These are phyloP conservation scores for Lasiodiplodia hormozganensis DNA, from an alignment of 2,329 filamentous ascomycete genomes.

Conservation along the genomic window DNA sequence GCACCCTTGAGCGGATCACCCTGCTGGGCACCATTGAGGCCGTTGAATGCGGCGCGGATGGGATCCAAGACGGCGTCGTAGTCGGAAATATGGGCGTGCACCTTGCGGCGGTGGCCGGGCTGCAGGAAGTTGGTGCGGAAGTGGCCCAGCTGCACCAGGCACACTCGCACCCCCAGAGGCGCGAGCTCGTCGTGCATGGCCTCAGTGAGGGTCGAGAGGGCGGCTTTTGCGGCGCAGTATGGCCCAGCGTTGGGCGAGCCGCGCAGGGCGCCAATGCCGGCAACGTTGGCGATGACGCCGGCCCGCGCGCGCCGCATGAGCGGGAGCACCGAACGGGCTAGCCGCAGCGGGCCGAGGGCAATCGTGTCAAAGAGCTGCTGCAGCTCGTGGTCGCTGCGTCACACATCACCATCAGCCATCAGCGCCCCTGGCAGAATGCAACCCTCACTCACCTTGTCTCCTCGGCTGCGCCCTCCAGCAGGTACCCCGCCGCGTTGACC, in stretches of 20 bases:
- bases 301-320: conserved; percentile 51
- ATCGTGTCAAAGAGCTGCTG: conserved; percentile 58
- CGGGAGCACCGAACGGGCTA: conserved; percentile 57
- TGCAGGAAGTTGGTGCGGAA: conserved; percentile 59
- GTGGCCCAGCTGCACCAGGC: conserved; percentile 58
- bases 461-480: conserved; percentile 54
- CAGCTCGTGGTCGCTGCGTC: conserved; percentile 47
- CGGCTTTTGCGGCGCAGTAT: conserved; percentile 57
- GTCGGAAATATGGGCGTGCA: neutral
- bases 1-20: neutral
- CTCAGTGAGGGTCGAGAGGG: conserved; percentile 53
- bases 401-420: conserved; percentile 42
- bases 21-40: neutral
- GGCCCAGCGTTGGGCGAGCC: conserved; percentile 50
- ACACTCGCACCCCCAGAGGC: conserved; percentile 53
- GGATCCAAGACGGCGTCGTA: neutral
- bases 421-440: conserved; percentile 27
- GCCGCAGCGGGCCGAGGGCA: conserved; percentile 60
- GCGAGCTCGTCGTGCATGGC: conserved; percentile 52
- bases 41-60: neutral
- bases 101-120: conserved; percentile 24
- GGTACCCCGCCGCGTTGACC: conserved; percentile 57
- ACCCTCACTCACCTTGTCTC: conserved; percentile 48
- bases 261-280: conserved; percentile 52
- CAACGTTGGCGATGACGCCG: conserved; percentile 57